These are phyloP conservation scores for Xylariaceae sp. DNA, from an alignment of 2,329 filamentous ascomycete genomes.

Conservation along the genomic window DNA sequence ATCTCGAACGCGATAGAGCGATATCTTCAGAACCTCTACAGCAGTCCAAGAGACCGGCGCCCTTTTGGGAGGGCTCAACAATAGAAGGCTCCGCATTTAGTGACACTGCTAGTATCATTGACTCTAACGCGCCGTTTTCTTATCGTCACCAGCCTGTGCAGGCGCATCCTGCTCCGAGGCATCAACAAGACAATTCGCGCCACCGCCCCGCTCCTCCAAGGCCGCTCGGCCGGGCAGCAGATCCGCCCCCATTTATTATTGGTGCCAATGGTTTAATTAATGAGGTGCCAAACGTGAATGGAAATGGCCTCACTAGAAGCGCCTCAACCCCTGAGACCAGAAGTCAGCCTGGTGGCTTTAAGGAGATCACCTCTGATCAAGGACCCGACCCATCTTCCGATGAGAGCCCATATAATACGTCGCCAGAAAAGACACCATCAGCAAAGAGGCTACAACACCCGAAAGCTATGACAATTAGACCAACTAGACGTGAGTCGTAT, in stretches of 20 bases:
- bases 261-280: constrained; percentile 31
- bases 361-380: constrained; percentile 21
- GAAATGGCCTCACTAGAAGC: constrained; percentile 28
- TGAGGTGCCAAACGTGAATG: constrained; percentile 22
- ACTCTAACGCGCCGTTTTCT: constrained; percentile 23
- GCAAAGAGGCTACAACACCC: constrained; percentile 28
- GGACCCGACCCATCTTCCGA: constrained; percentile 27
- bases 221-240: constrained; percentile 18
- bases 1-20: constrained; percentile 22
- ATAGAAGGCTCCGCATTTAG: constrained; percentile 34
- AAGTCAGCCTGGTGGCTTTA: constrained; percentile 23
- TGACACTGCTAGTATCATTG: constrained; percentile 33
- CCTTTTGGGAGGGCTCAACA: constrained; percentile 36
- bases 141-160: constrained; percentile 25
- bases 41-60: constrained; percentile 22
- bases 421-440: constrained; percentile 31
- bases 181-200: constrained; percentile 27
- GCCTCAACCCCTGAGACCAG: constrained; percentile 33
- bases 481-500: constrained; percentile 26
- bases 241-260: constrained; percentile 29
- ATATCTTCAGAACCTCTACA: constrained; percentile 27
- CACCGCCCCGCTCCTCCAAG: constrained; percentile 25
- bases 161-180: constrained; percentile 17
- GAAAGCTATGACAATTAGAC: constrained; percentile 24
- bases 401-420: constrained; percentile 27